These are phyloP conservation scores for Boletus semigastroideus DNA, from an alignment of 1,284 basidiomycete species.

Conservation along the genomic window DNA sequence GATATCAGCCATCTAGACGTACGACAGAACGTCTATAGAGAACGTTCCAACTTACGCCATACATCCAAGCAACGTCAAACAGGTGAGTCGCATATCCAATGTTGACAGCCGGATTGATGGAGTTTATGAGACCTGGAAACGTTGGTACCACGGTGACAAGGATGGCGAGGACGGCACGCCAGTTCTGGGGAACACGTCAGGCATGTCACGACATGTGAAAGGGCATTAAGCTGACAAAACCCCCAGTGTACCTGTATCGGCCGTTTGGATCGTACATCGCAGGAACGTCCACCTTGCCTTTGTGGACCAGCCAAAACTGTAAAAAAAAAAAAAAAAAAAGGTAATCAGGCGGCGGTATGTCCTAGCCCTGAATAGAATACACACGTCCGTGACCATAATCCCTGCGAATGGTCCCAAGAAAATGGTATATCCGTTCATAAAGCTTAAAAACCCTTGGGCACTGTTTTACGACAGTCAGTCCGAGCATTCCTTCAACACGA, in stretches of 20 bases:
- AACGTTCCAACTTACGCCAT: slow-evolving; percentile 51
- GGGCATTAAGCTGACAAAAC: slow-evolving; percentile 48
- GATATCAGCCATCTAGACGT: slow-evolving; percentile 15
- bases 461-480: slow-evolving; percentile 25
- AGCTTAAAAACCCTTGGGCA: slow-evolving; percentile 48
- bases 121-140: slow-evolving; percentile 69
- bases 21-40: background rate
- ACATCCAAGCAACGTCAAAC: slow-evolving; percentile 71
- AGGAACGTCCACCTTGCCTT: slow-evolving; percentile 63
- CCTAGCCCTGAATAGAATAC: slow-evolving; percentile 21
- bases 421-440: slow-evolving; percentile 72
- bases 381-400: slow-evolving; percentile 71
- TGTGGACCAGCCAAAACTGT: slow-evolving; percentile 71
- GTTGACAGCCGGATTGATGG: slow-evolving; percentile 56
- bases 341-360: background rate
- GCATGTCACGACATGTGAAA: background rate
- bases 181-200: slow-evolving; percentile 52
- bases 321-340: too few species aligned
- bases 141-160: slow-evolving; percentile 58
- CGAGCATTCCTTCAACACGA: background rate
- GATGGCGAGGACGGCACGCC: slow-evolving; percentile 66
- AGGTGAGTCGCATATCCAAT: slow-evolving; percentile 54
- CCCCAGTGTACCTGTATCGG: slow-evolving; percentile 62
- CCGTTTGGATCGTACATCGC: slow-evolving; percentile 71
- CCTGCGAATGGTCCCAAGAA: slow-evolving; percentile 75